phyloP scores from a whole-genome alignment of 257 asterid species.

The Solanum infundibuliforme region DNA sequence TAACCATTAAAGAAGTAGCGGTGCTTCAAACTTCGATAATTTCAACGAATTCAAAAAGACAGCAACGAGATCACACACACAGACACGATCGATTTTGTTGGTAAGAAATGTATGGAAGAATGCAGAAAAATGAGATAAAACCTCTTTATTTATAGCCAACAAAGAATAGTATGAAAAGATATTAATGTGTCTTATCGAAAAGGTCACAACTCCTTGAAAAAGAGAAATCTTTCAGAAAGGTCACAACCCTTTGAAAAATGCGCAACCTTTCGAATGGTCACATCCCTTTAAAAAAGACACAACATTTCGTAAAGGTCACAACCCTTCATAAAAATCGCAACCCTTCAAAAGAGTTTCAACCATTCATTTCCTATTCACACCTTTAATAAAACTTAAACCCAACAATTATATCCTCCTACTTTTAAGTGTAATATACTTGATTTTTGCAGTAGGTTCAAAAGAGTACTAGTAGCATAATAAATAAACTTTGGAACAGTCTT shows the following conservation, averaged over 20 bases:
- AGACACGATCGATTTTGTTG: not conserved
- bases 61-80: too few species aligned
- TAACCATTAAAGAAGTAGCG: too few species aligned
- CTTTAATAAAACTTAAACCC: not conserved
- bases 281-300: not conserved
- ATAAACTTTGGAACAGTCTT: not conserved
- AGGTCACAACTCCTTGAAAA: not conserved
- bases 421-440: not conserved
- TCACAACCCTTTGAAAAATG: too few species aligned
- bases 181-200: not conserved
- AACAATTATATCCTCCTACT: not conserved
- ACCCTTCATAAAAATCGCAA: too few species aligned
- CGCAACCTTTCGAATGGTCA: not conserved
- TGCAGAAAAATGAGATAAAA: not conserved
- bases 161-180: not conserved
- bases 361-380: not conserved
- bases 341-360: not conserved
- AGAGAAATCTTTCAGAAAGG: too few species aligned
- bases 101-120: not conserved
- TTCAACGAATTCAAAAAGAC: too few species aligned
- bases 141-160: too few species aligned
- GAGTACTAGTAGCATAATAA: not conserved
- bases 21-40: too few species aligned
- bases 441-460: not conserved
- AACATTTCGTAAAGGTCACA: not conserved